Evolutionary conservation across 768 basidiomycete species (phyloP).

Genomic region (Pisolithus albus): DNA sequence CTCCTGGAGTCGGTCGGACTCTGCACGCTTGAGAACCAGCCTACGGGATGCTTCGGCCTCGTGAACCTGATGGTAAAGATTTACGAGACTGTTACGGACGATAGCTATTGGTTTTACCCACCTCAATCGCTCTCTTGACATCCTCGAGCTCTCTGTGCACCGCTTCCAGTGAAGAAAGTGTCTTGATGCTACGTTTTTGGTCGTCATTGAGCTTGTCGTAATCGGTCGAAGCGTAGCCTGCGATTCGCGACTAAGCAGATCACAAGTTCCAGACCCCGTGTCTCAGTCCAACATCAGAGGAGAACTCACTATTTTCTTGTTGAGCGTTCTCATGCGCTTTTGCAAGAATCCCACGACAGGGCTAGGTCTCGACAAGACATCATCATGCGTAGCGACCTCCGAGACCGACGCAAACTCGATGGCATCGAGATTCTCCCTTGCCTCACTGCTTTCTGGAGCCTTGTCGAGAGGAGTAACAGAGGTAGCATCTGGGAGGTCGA

Average conservation of each 20-base stretch:
- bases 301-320: conserved; percentile 74
- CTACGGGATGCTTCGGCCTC: conserved; percentile 60
- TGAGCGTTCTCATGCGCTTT: conserved; percentile 69
- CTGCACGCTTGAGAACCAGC: conserved; percentile 44
- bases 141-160: conserved; percentile 78
- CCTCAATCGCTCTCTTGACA: conserved; percentile 80
- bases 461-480: conserved; percentile 44
- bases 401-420: conserved; percentile 39
- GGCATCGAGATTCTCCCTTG: conserved; percentile 40
- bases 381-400: conserved; percentile 39
- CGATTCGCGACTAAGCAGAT: conserved; percentile 56
- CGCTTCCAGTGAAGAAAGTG: conserved; percentile 70
- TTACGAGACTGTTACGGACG: neutral
- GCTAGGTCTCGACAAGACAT: conserved; percentile 44
- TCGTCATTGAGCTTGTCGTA: conserved; percentile 79
- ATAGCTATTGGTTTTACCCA: conserved; percentile 25
- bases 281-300: conserved; percentile 8
- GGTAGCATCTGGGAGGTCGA: conserved; percentile 37
- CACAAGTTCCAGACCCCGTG: conserved; percentile 5
- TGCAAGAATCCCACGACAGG: conserved; percentile 72
- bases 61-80: conserved; percentile 37
- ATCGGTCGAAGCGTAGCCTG: conserved; percentile 60
- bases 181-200: conserved; percentile 68
- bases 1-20: conserved; percentile 51
- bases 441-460: conserved; percentile 41